Base-by-base conservation (phyloP, 192 early-diverging fungal genomes). In the Pilaira anomala region DNA sequence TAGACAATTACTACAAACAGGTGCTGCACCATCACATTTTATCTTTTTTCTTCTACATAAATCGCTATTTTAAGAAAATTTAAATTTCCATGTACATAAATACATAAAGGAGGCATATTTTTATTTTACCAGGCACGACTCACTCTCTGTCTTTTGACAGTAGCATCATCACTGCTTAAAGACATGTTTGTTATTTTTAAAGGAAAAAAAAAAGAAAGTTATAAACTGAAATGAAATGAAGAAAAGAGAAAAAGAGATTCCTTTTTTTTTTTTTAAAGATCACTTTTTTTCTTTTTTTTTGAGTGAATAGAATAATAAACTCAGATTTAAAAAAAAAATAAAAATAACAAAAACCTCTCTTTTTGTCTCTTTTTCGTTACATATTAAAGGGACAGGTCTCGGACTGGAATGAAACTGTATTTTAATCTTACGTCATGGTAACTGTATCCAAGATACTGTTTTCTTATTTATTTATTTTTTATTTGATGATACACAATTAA, bases 21-120 rank as follows among this genome's bases (percentile, higher is more conserved):
- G 85, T 9, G 76, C 76, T n/a, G 74, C 57, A 13, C 88, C 90
- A 72, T 93, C 88, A 65, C 91, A 93, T 59, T 89, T 90, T 60
- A 91, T 87, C 73, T 93, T 93, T 69, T 92, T 92, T 25, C 85
- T 78, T 58, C 90, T 75, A 73, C 91, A 93, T 24, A 80, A 75
- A 69, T 93, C 91, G 72, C 91, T 26, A 7, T 41, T 29, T 49
- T 65, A 74, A 18, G 18, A 21, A 40, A 13, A 5, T 42, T 36
- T n/a, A 8, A 40, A 14, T 41, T 5, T 2, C 12, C n/a, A n/a
- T n/a, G n/a, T n/a, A n/a, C n/a, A n/a, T n/a, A n/a, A n/a, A n/a
- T n/a, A n/a, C n/a, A n/a, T n/a, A n/a, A n/a, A n/a, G n/a, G n/a
- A n/a, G n/a, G n/a, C n/a, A n/a, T n/a, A n/a, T n/a, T n/a, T n/a